Conservation (phyloP, 2,329 filamentous ascomycete species). For the Penicillium sp. region DNA sequence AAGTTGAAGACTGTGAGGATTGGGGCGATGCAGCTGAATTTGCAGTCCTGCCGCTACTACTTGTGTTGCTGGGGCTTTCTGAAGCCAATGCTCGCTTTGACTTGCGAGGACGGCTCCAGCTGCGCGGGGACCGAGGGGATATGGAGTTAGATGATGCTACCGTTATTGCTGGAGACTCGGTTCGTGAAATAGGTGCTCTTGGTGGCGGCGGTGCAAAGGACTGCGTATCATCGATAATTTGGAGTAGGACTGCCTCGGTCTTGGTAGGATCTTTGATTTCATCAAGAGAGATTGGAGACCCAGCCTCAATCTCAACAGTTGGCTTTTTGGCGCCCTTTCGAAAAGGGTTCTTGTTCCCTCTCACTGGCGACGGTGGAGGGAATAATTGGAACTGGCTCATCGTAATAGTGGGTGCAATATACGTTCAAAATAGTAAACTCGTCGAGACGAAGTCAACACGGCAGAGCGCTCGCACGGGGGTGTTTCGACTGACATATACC, state of each 20-base stretch:
- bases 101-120: constrained; percentile 10
- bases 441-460: not conserved
- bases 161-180: constrained; percentile 15
- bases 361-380: constrained; percentile 32
- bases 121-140: constrained; percentile 17
- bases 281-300: constrained; percentile 28
- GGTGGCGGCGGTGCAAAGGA: constrained; percentile 26
- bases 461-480: constrained; percentile 14
- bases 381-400: constrained; percentile 43
- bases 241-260: constrained; percentile 37
- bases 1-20: constrained; percentile 20
- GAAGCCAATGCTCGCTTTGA: constrained; percentile 11
- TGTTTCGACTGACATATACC: constrained; percentile 22
- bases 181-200: constrained; percentile 16
- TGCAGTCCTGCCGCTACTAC: constrained; percentile 12
- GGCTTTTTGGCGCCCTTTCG: constrained; percentile 27
- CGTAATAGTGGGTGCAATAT: constrained; percentile 5
- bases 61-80: constrained; percentile 13
- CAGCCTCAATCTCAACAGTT: constrained; percentile 18
- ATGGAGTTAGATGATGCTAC: constrained; percentile 11
- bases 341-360: constrained; percentile 34
- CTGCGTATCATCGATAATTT: constrained; percentile 38
- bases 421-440: not conserved
- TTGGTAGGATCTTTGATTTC: constrained; percentile 26
- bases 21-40: constrained; percentile 14